Conservation (phyloP, 306 rosid genomes). For the Sophora flavescens region DNA sequence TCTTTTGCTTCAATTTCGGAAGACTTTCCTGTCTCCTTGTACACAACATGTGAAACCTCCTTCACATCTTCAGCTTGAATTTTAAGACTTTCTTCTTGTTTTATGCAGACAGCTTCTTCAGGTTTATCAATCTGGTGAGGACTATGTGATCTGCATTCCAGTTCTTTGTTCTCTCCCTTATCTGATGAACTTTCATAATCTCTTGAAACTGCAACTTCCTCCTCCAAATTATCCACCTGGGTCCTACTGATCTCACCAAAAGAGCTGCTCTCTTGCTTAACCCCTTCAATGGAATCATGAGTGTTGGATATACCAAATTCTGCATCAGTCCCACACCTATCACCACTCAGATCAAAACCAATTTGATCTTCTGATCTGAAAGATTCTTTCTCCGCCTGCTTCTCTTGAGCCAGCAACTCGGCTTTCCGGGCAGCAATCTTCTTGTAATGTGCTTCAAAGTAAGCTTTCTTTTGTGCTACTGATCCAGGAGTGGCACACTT, state of each 20-base stretch:
- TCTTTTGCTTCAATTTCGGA: constrained; percentile 58
- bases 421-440: constrained; percentile 90
- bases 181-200: constrained; percentile 49
- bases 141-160: constrained; percentile 50
- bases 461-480: constrained; percentile 93
- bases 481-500: constrained; percentile 97
- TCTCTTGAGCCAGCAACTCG: constrained; percentile 75
- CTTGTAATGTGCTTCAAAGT: constrained; percentile 97
- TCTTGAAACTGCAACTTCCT: constrained; percentile 47
- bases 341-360: constrained; percentile 56
- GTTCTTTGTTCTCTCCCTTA: constrained; percentile 56
- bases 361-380: constrained; percentile 56
- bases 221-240: constrained; percentile 49
- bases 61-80: constrained; percentile 53
- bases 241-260: constrained; percentile 44
- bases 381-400: constrained; percentile 53
- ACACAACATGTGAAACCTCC: constrained; percentile 56
- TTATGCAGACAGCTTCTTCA: constrained; percentile 51
- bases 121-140: constrained; percentile 47
- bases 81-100: constrained; percentile 50
- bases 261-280: constrained; percentile 44
- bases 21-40: constrained; percentile 51
- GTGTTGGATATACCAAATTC: constrained; percentile 48
- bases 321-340: constrained; percentile 40
- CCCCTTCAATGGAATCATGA: constrained; percentile 41